Evolutionary conservation across 2,329 filamentous ascomycete species (phyloP).

Genomic region (Didymella lethalis): DNA sequence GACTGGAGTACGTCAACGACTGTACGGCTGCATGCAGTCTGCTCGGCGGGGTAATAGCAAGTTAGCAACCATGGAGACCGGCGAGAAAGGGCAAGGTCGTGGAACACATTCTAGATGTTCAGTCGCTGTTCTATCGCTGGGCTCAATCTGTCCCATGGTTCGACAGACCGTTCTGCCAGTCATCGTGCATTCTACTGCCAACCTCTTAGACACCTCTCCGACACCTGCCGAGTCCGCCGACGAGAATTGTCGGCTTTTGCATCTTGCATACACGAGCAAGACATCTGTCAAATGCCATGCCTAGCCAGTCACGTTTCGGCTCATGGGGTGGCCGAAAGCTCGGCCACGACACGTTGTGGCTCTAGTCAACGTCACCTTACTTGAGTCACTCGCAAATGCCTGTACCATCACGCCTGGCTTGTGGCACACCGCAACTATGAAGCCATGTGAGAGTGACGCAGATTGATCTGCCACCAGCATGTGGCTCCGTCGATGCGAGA

Average conservation of each 20-base stretch:
- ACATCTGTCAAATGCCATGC: slow-evolving; percentile 15
- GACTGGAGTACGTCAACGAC: slow-evolving; percentile 17
- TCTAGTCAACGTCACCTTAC: slow-evolving; percentile 14
- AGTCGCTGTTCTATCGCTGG: slow-evolving; percentile 14
- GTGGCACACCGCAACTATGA: slow-evolving; percentile 6
- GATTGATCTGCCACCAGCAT: slow-evolving; percentile 16
- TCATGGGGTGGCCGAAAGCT: slow-evolving; percentile 11
- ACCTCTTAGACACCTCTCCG: slow-evolving; percentile 10
- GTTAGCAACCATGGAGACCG: slow-evolving; percentile 11
- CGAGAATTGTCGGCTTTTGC: slow-evolving; percentile 9
- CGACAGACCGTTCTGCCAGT: slow-evolving; percentile 18
- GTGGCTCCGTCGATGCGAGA: slow-evolving; percentile 6
- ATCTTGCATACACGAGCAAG: slow-evolving; percentile 15
- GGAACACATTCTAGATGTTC: slow-evolving; percentile 19
- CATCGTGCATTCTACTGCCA: slow-evolving; percentile 15
- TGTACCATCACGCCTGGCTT: slow-evolving; percentile 2
- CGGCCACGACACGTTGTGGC: slow-evolving; percentile 14
- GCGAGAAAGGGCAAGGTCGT: slow-evolving; percentile 21
- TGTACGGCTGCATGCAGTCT: slow-evolving; percentile 4
- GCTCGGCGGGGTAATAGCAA: slow-evolving; percentile 22
- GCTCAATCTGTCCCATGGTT: slow-evolving; percentile 22
- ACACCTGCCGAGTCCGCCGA: slow-evolving; percentile 11
- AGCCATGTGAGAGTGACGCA: slow-evolving; percentile 4
- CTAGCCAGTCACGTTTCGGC: slow-evolving; percentile 6
- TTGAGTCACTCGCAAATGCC: background rate